These are phyloP conservation scores for Xylariaceae sp. DNA, from an alignment of 2,329 filamentous ascomycete species.

Conservation along the genomic window DNA sequence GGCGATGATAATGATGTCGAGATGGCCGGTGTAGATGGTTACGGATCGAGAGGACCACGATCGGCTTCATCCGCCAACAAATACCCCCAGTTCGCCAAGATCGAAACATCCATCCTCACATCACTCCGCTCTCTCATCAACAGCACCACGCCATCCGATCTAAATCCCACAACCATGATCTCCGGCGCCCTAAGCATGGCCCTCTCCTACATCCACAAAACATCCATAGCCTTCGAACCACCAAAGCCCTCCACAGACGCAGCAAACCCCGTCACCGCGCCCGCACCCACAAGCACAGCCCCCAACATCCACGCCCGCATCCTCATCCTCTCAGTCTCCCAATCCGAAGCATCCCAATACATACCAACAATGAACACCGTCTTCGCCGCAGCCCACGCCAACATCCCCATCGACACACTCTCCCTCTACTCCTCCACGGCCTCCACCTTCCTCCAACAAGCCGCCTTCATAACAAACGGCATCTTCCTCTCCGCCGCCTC, in stretches of 20 bases:
- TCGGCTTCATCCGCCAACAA: conserved; percentile 63
- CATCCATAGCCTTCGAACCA: conserved; percentile 58
- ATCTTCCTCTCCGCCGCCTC: conserved; percentile 47
- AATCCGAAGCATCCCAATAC: conserved; percentile 80
- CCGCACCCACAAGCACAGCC: conserved; percentile 31
- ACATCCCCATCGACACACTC: conserved; percentile 87
- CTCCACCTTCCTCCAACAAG: conserved; percentile 91
- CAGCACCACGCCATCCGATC: conserved; percentile 58
- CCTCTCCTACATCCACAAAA: conserved; percentile 84
- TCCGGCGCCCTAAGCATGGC: conserved; percentile 87
- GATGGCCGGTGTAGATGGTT: conserved; percentile 48
- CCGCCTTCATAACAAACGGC: conserved; percentile 58
- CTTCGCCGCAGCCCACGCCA: conserved; percentile 84
- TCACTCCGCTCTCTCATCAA: conserved; percentile 70
- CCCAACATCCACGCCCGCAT: conserved; percentile 70
- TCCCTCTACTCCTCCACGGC: conserved; percentile 80
- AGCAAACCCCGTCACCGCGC: conserved; percentile 31
- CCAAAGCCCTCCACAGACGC: conserved; percentile 43
- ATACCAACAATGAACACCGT: conserved; percentile 98
- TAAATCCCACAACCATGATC: conserved; percentile 74
- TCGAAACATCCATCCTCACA: conserved; percentile 73
- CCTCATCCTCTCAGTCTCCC: conserved; percentile 83
- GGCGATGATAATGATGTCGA: conserved; percentile 44
- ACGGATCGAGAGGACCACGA: not conserved
- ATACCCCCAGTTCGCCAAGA: conserved; percentile 82